Conservation (phyloP, 2,329 filamentous ascomycete species). For the Phialocephala sp. region DNA sequence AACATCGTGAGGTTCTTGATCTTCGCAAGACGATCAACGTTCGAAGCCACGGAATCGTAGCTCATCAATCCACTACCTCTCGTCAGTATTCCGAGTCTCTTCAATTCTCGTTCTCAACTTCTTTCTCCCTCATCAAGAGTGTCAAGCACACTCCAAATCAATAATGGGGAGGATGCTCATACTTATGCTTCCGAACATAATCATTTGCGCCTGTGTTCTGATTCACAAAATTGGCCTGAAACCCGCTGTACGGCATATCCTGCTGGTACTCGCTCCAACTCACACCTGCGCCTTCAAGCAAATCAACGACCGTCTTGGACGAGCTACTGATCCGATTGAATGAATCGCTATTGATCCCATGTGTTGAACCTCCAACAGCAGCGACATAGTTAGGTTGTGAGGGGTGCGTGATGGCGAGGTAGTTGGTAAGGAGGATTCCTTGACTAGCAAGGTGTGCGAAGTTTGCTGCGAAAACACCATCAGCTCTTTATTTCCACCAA, state of each 20-base stretch:
- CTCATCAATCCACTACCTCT: slow-evolving; percentile 54
- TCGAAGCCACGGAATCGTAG: slow-evolving; percentile 67
- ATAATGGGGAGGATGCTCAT: slow-evolving; percentile 28
- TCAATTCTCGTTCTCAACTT: neutral
- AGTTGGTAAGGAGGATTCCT: slow-evolving; percentile 66
- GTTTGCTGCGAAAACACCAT: slow-evolving; percentile 44
- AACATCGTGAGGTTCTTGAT: slow-evolving; percentile 78
- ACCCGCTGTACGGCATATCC: slow-evolving; percentile 75
- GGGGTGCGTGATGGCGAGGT: slow-evolving; percentile 70
- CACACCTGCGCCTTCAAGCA: slow-evolving; percentile 53
- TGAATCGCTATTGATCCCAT: slow-evolving; percentile 72
- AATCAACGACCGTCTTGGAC: slow-evolving; percentile 57
- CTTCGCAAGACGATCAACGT: slow-evolving; percentile 63
- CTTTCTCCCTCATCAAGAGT: neutral
- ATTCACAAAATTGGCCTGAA: slow-evolving; percentile 71
- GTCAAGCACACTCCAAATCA: neutral
- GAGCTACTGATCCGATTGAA: slow-evolving; percentile 64
- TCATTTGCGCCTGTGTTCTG: slow-evolving; percentile 69
- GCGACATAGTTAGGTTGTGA: slow-evolving; percentile 79
- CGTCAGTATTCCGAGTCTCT: neutral
- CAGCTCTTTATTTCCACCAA: neutral
- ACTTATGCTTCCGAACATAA: slow-evolving; percentile 84
- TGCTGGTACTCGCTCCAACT: slow-evolving; percentile 75
- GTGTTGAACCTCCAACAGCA: slow-evolving; percentile 68
- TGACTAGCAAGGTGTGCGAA: slow-evolving; percentile 60